phyloP scores from a whole-genome alignment of 129 eudicot genomes.

The Flaveria trinervia region DNA sequence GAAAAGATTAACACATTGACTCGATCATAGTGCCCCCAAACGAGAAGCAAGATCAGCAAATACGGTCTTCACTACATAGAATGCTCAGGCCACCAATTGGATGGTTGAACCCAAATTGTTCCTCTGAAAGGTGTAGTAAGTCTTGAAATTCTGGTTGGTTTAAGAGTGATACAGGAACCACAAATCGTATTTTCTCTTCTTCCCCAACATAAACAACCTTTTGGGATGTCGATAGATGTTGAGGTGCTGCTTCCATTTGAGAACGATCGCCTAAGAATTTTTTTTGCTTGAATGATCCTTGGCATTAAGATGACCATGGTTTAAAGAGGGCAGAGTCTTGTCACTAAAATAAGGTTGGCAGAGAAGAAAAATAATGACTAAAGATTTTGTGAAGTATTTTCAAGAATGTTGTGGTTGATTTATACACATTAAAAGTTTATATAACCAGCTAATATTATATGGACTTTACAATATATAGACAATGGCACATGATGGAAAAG shows the following conservation, averaged over 20 bases:
- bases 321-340: background rate
- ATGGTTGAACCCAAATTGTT: constrained; percentile 3
- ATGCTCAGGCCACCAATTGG: background rate
- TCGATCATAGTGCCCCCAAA: background rate
- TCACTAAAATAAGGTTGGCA: too few species aligned
- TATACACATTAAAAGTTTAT: too few species aligned
- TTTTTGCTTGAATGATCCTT: background rate
- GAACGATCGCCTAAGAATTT: background rate
- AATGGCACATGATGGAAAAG: background rate
- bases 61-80: background rate
- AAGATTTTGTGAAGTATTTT: too few species aligned
- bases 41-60: background rate
- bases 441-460: background rate
- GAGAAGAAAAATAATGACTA: too few species aligned
- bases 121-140: background rate
- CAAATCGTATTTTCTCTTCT: background rate
- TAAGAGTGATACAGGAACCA: background rate
- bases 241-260: constrained; percentile 2
- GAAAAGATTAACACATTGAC: background rate
- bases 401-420: background rate
- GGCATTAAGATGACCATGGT: background rate
- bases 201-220: constrained; percentile 1
- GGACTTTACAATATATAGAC: background rate
- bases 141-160: background rate
- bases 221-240: background rate